Evolutionary conservation across 106 monocot species (phyloP).

Genomic region (Platanthera guangdongensis): DNA sequence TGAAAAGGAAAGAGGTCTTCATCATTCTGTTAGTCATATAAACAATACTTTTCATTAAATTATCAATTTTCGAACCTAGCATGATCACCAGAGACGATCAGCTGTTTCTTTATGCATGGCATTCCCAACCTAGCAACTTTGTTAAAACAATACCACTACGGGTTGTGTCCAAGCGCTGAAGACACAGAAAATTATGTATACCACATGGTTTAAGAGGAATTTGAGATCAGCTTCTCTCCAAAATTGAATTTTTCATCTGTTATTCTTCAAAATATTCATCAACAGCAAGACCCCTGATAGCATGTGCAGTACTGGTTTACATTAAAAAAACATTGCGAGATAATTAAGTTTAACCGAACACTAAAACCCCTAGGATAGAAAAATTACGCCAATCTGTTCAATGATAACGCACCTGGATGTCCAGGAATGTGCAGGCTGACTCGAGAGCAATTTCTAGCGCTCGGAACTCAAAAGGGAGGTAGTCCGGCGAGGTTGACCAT

Average conservation of each 20-base stretch:
- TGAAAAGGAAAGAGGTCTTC: too few relatives aligned
- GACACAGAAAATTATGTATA: neutral
- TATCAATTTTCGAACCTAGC: too few relatives aligned
- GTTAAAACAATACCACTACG: neutral
- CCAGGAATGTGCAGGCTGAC: slow-evolving; percentile 59
- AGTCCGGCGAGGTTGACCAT: slow-evolving; percentile 27
- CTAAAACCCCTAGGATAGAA: too few relatives aligned
- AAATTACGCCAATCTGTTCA: neutral
- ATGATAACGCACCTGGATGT: slow-evolving; percentile 35
- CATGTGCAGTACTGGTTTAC: neutral
- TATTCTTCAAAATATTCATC: neutral
- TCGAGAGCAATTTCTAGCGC: slow-evolving; percentile 71
- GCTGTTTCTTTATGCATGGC: too few relatives aligned
- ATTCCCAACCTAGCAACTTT: too few relatives aligned
- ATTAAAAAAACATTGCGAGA: neutral
- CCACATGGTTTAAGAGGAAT: neutral
- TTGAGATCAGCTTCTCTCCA: neutral
- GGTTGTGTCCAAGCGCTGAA: neutral
- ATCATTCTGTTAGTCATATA: too few relatives aligned
- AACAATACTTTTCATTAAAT: too few relatives aligned
- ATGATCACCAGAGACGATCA: too few relatives aligned
- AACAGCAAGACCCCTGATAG: neutral
- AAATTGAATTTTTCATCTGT: neutral
- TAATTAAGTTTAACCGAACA: neutral
- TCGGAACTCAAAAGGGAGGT: slow-evolving; percentile 57